These are phyloP conservation scores for Beauveria pseudobassiana DNA, from an alignment of 2,329 filamentous ascomycete genomes.

Conservation along the genomic window DNA sequence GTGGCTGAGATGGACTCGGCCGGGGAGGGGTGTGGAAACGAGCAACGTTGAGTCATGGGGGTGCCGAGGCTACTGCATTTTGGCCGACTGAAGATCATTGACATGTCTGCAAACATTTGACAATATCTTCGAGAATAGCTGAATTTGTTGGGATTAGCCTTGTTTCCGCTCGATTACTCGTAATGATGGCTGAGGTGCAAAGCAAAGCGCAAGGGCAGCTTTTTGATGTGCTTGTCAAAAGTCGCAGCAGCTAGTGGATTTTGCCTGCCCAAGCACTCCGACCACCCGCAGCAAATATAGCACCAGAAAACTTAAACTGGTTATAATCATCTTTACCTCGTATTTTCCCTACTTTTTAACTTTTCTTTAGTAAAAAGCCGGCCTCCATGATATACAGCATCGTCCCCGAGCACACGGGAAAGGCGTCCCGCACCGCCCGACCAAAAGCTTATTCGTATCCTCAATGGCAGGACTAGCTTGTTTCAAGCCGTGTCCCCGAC, in stretches of 20 bases:
- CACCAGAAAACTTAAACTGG: too few species aligned
- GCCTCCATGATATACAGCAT: background rate
- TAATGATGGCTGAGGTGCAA: too few species aligned
- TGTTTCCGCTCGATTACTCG: background rate
- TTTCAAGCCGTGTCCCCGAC: background rate
- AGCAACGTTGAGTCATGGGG: background rate
- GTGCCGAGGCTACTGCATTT: background rate
- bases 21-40: background rate
- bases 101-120: background rate
- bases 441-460: background rate
- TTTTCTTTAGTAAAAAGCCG: too few species aligned
- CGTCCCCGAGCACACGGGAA: background rate
- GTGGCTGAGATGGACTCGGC: background rate
- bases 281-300: too few species aligned
- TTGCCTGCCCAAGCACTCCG: too few species aligned
- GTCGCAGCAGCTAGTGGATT: too few species aligned
- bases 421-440: background rate
- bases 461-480: background rate
- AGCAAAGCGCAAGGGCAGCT: too few species aligned
- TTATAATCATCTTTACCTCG: background rate
- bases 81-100: background rate
- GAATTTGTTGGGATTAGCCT: background rate
- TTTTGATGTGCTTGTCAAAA: too few species aligned
- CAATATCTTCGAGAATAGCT: background rate
- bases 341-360: background rate